These are phyloP conservation scores for Crucibulum laeve DNA, from an alignment of 768 basidiomycete genomes.

Conservation along the genomic window DNA sequence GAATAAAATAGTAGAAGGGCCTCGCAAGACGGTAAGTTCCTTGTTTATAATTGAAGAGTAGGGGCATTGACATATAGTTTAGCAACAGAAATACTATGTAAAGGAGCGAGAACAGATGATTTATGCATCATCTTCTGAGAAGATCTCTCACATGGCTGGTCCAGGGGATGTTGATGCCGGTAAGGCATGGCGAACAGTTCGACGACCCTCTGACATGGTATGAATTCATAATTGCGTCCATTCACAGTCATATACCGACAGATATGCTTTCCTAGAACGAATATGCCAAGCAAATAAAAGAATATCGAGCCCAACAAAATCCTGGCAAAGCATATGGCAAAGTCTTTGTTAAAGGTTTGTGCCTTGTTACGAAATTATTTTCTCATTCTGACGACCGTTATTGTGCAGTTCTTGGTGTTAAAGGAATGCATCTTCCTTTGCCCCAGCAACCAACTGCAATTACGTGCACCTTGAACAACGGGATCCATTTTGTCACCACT, in stretches of 20 bases:
- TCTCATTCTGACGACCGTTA: slow-evolving; percentile 9
- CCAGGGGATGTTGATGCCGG: slow-evolving; percentile 83
- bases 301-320: slow-evolving; percentile 73
- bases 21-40: slow-evolving; percentile 38
- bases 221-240: slow-evolving; percentile 11
- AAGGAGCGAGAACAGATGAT: slow-evolving; percentile 74
- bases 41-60: slow-evolving; percentile 5
- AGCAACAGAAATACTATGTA: slow-evolving; percentile 70
- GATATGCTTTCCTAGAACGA: slow-evolving; percentile 67
- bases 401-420: slow-evolving; percentile 67
- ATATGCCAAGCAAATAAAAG: slow-evolving; percentile 85
- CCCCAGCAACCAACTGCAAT: slow-evolving; percentile 72
- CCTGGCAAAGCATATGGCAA: slow-evolving; percentile 83
- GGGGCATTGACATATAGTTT: slow-evolving; percentile 8
- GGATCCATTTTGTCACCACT: slow-evolving; percentile 93
- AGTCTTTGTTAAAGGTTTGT: slow-evolving; percentile 86
- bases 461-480: slow-evolving; percentile 91
- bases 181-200: slow-evolving; percentile 81
- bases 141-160: slow-evolving; percentile 62
- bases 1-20: slow-evolving; percentile 50
- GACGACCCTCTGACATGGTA: slow-evolving; percentile 94
- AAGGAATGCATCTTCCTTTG: slow-evolving; percentile 69
- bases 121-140: slow-evolving; percentile 77
- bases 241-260: slow-evolving; percentile 6
- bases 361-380: not conserved